phyloP scores from a whole-genome alignment of 768 basidiomycete genomes.

The Agaricus sinodeliciosus region DNA sequence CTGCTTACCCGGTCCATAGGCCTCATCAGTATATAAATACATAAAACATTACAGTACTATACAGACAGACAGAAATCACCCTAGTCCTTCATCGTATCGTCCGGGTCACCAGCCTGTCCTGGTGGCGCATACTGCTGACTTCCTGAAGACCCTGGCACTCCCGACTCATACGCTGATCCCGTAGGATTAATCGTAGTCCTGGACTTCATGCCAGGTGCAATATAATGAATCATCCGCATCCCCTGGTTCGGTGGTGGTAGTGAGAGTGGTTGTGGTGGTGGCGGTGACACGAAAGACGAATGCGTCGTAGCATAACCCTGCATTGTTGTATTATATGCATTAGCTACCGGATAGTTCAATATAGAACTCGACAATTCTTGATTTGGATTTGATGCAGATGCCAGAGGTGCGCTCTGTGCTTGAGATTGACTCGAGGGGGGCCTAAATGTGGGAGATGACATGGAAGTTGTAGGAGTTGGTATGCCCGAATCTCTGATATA shows the following conservation, averaged over 20 bases:
- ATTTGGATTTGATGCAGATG: background rate
- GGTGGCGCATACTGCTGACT: background rate
- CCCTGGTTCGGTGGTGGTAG: background rate
- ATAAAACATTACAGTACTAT: too few species aligned
- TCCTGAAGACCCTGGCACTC: too few species aligned
- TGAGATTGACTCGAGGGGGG: background rate
- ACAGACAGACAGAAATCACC: too few species aligned
- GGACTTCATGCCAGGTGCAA: background rate
- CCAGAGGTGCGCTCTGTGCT: background rate
- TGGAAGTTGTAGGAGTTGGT: too few species aligned
- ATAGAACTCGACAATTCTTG: background rate
- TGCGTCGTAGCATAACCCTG: too few species aligned
- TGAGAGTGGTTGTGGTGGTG: background rate
- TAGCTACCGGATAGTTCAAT: too few species aligned
- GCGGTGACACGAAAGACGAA: too few species aligned
- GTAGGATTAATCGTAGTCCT: background rate
- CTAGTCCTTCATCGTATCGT: background rate
- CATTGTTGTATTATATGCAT: too few species aligned
- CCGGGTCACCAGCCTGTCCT: background rate
- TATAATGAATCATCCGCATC: conserved; percentile 6
- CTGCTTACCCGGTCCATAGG: too few species aligned
- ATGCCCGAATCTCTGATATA: too few species aligned
- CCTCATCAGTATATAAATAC: too few species aligned
- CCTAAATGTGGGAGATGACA: background rate
- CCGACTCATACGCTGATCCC: too few species aligned